These are phyloP conservation scores for Macrophomina pseudophaseolina DNA, from an alignment of 2,329 filamentous ascomycete species.

Conservation along the genomic window DNA sequence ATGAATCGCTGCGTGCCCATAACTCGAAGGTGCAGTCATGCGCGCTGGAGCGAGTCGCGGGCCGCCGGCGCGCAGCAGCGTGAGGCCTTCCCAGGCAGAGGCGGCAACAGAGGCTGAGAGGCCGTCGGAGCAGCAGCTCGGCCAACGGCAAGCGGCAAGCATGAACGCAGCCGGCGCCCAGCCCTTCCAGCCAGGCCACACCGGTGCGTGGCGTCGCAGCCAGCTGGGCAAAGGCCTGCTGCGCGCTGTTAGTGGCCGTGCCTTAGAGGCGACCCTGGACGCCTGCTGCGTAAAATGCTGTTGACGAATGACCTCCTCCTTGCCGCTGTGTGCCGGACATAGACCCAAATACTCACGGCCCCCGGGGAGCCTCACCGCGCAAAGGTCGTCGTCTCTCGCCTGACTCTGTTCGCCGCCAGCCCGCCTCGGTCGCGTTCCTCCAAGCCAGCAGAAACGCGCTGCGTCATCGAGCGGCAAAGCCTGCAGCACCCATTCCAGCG, in stretches of 20 bases:
- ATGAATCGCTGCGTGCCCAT: slow-evolving; percentile 10
- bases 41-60: neutral
- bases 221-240: slow-evolving; percentile 5
- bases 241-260: slow-evolving; percentile 20
- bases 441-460: neutral
- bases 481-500: slow-evolving; percentile 8
- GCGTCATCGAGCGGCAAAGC: slow-evolving; percentile 10
- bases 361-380: slow-evolving; percentile 17
- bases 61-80: neutral
- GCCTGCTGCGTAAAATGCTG: neutral
- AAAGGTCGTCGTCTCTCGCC: neutral
- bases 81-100: neutral
- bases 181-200: neutral
- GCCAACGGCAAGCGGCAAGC: neutral
- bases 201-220: slow-evolving; percentile 15
- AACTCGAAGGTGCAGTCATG: slow-evolving; percentile 5
- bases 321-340: slow-evolving; percentile 13
- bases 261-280: slow-evolving; percentile 10
- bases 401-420: neutral
- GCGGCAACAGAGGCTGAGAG: neutral
- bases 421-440: slow-evolving; percentile 1
- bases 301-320: slow-evolving; percentile 1
- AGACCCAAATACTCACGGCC: slow-evolving; percentile 20
- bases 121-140: neutral
- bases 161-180: neutral